These are phyloP conservation scores for Phoma sp. DNA, from an alignment of 2,329 filamentous ascomycete species.

Conservation along the genomic window DNA sequence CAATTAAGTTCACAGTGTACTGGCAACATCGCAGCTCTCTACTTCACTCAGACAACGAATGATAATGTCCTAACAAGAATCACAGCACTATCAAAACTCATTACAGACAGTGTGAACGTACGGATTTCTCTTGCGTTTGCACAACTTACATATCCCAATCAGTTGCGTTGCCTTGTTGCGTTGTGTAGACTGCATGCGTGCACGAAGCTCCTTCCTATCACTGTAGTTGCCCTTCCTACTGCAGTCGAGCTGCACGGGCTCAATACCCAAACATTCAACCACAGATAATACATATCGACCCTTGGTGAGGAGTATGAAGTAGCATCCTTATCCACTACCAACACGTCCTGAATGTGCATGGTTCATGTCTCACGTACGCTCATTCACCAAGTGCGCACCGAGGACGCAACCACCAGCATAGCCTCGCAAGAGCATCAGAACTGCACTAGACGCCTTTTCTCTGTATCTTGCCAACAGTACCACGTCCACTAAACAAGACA, in stretches of 20 bases:
- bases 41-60: too few relatives aligned
- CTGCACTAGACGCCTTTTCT: neutral
- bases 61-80: too few relatives aligned
- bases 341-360: neutral
- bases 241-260: neutral
- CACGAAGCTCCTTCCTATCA: neutral
- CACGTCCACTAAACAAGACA: too few relatives aligned
- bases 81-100: too few relatives aligned
- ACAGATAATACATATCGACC: neutral
- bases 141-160: neutral
- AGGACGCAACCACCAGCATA: neutral
- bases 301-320: neutral
- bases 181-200: neutral
- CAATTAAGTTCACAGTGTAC: too few relatives aligned
- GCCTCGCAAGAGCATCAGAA: neutral
- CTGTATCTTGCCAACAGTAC: neutral
- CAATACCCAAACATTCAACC: neutral
- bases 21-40: too few relatives aligned
- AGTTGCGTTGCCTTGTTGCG: neutral
- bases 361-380: neutral
- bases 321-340: neutral
- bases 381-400: slow-evolving; percentile 6
- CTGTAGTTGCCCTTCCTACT: neutral
- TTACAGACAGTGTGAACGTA: too few relatives aligned
- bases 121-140: too few relatives aligned